These are phyloP conservation scores for Sanghuangporus baumii DNA, from an alignment of 1,284 basidiomycete genomes.

Conservation along the genomic window DNA sequence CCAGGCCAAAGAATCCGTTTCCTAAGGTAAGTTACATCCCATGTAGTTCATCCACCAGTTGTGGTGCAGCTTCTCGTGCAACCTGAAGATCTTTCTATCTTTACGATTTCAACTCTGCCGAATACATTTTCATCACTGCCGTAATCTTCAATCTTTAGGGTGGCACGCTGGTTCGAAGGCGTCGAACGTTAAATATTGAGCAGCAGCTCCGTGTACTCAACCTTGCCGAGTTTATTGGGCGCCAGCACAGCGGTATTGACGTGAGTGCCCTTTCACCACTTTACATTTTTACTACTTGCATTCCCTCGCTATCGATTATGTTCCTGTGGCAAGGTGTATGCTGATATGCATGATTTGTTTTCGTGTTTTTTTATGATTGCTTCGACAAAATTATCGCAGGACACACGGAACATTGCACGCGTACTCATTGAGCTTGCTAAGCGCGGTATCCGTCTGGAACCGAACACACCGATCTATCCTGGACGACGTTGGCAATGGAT, in stretches of 20 bases:
- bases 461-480: constrained; percentile 68
- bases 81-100: neutral
- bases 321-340: constrained; percentile 6
- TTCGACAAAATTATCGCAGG: constrained; percentile 40
- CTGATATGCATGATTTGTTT: neutral
- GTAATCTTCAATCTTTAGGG: neutral
- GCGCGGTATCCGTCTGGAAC: constrained; percentile 57
- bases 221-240: constrained; percentile 67
- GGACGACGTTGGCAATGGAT: constrained; percentile 77
- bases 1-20: constrained; percentile 16
- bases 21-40: constrained; percentile 8
- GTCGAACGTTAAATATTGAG: constrained; percentile 52
- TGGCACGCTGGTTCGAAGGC: constrained; percentile 19
- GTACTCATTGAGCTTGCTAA: constrained; percentile 71
- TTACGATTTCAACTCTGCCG: neutral
- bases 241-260: constrained; percentile 83
- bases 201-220: constrained; percentile 55
- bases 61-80: neutral
- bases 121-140: neutral
- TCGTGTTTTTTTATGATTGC: neutral
- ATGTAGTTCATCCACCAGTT: neutral
- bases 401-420: constrained; percentile 79
- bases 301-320: constrained; percentile 12
- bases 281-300: neutral
- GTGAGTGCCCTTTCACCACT: constrained; percentile 43